Percentiles rank a stretch among this genome's conserved stretches.
phyloP scores from a whole-genome alignment of 306 rosid genomes.

The Quercus robur region DNA sequence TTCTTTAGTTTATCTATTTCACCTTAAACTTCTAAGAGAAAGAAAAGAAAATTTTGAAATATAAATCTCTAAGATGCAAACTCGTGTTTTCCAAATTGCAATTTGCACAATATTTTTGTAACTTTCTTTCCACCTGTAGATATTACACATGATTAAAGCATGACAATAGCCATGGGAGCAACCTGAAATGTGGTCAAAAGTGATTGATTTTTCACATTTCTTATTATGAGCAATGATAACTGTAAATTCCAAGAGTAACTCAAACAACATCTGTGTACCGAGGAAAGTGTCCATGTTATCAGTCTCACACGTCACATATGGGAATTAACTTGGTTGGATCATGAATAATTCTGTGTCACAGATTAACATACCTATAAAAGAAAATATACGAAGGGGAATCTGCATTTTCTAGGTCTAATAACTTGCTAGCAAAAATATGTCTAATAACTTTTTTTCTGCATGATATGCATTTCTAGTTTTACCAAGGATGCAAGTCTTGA shows the following conservation, averaged over 20 bases:
- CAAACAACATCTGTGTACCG: not conserved
- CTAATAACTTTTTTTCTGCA: not conserved
- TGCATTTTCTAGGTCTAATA: not conserved
- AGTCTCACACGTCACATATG: not conserved
- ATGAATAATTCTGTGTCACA: not conserved
- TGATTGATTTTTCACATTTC: not conserved
- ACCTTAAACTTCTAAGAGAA: not conserved
- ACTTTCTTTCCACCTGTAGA: not conserved
- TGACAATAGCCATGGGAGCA: not conserved
- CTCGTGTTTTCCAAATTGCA: not conserved
- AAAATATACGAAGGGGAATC: not conserved
- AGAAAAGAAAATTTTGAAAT: not conserved
- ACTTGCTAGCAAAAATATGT: not conserved
- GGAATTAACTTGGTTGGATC: not conserved
- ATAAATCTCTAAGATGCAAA: not conserved
- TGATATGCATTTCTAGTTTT: not conserved
- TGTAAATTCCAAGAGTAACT: not conserved
- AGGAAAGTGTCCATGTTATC: not conserved
- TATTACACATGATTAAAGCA: not conserved
- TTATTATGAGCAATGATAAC: not conserved
- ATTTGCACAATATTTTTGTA: not conserved
- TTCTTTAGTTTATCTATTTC: not conserved
- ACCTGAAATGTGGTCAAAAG: not conserved
- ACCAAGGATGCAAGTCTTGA: not conserved
- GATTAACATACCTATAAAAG: too few species aligned